phyloP scores from a whole-genome alignment of 371 early-diverging fungal genomes.

The Mucor saturninus region DNA sequence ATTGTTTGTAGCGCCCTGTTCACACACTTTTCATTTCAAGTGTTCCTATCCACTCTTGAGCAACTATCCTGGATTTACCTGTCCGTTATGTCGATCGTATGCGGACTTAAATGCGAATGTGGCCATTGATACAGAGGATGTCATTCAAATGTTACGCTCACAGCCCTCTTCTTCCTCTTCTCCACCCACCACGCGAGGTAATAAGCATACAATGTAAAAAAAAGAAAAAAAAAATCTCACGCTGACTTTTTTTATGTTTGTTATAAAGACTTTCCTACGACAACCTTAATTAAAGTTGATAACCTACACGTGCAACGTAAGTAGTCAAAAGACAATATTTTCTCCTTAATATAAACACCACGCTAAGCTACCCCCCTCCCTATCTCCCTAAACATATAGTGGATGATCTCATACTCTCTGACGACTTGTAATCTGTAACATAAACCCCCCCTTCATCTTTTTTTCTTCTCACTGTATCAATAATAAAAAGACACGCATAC shows the following conservation, averaged over 20 bases:
- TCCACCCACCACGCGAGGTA: background rate
- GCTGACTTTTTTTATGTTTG: background rate
- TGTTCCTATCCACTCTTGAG: slow-evolving; percentile 73
- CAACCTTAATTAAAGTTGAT: background rate
- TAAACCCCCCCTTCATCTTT: background rate
- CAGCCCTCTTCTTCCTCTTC: background rate
- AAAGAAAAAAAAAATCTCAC: background rate
- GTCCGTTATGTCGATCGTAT: slow-evolving; percentile 90
- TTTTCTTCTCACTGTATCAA: background rate
- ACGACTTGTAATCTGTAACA: background rate
- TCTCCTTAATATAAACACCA: background rate
- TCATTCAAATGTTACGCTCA: slow-evolving; percentile 11
- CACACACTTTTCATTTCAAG: slow-evolving; percentile 92
- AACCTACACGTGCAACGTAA: slow-evolving; percentile 1
- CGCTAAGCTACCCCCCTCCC: background rate
- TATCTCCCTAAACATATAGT: background rate
- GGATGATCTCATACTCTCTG: background rate
- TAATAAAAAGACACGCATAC: background rate
- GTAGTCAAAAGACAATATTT: background rate
- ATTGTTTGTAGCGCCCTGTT: slow-evolving; percentile 91
- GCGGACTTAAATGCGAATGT: slow-evolving; percentile 81
- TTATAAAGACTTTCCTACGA: background rate
- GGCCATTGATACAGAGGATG: slow-evolving; percentile 68
- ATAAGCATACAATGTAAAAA: background rate
- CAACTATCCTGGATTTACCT: slow-evolving; percentile 75